phyloP scores from a whole-genome alignment of 2,329 filamentous ascomycete genomes.

The Triangularia verruculosa region DNA sequence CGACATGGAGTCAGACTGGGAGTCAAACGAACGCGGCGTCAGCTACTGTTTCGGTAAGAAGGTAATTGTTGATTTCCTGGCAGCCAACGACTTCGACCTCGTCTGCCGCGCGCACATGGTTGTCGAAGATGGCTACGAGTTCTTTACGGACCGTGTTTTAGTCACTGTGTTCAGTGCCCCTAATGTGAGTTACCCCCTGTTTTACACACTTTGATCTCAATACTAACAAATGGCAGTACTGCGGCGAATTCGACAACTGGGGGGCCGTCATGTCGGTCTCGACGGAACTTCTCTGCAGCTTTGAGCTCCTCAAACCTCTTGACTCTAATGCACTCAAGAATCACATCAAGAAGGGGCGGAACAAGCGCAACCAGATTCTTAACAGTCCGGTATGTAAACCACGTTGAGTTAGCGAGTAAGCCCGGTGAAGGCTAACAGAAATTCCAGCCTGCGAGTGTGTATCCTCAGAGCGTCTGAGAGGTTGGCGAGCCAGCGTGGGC shows the following conservation, averaged over 20 bases:
- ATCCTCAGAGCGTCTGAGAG: conserved; percentile 53
- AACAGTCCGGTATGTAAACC: conserved; percentile 83
- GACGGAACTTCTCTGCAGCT: conserved; percentile 88
- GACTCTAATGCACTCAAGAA: conserved; percentile 96
- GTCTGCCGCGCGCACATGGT: conserved; percentile 99
- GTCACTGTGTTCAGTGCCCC: conserved; percentile 98
- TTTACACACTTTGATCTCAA: not conserved
- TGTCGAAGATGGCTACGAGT: conserved; percentile 97
- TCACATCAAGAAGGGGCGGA: conserved; percentile 97
- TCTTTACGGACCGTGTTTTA: conserved; percentile 91
- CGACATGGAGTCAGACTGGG: conserved; percentile 98
- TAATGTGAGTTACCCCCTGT: conserved; percentile 65
- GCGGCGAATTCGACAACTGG: conserved; percentile 99
- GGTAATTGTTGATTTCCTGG: conserved; percentile 93
- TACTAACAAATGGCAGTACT: conserved; percentile 63
- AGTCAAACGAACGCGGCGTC: conserved; percentile 92
- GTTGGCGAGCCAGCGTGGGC: not conserved
- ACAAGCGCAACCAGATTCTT: conserved; percentile 89
- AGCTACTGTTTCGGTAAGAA: conserved; percentile 99
- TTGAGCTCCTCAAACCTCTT: conserved; percentile 92
- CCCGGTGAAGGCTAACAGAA: conserved; percentile 13
- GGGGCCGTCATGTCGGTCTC: conserved; percentile 98
- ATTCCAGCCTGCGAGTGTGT: conserved; percentile 51
- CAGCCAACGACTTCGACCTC: conserved; percentile 92
- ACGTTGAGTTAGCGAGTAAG: too few relatives aligned